Evolutionary conservation across 2,329 filamentous ascomycete species (phyloP).

Genomic region (Ophiostoma piceae): DNA sequence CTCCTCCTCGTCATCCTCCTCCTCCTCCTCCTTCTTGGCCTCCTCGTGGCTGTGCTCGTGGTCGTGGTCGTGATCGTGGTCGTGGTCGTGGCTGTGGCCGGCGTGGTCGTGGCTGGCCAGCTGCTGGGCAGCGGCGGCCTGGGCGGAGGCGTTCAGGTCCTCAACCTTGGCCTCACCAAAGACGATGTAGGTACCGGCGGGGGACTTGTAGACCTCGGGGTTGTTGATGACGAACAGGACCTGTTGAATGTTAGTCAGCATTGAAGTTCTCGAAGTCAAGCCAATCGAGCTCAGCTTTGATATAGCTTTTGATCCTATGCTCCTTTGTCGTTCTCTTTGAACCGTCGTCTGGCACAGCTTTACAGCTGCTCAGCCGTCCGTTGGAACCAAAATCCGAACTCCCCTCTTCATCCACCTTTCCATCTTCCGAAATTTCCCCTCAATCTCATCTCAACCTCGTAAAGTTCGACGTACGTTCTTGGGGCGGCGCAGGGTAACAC

Average conservation of each 20-base stretch:
- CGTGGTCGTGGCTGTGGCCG: slow-evolving; percentile 61
- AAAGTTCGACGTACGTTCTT: slow-evolving; percentile 77
- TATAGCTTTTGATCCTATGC: background rate
- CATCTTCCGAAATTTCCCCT: background rate
- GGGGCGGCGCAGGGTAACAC: slow-evolving; percentile 93
- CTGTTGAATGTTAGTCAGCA: slow-evolving; percentile 64
- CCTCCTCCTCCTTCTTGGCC: slow-evolving; percentile 71
- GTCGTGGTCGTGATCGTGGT: slow-evolving; percentile 52
- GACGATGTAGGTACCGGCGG: slow-evolving; percentile 99
- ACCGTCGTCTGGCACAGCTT: background rate
- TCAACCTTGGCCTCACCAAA: slow-evolving; percentile 99
- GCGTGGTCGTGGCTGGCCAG: slow-evolving; percentile 68
- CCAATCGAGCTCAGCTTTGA: background rate
- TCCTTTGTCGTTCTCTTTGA: too few species aligned
- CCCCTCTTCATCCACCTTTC: background rate
- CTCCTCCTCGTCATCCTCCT: slow-evolving; percentile 86
- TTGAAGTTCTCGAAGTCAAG: background rate
- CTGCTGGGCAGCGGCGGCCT: slow-evolving; percentile 92
- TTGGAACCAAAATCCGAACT: background rate
- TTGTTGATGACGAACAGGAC: slow-evolving; percentile 99
- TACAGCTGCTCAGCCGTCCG: background rate
- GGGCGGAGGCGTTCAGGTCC: slow-evolving; percentile 97
- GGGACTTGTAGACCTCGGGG: slow-evolving; percentile 98
- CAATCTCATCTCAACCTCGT: background rate
- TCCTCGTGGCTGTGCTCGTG: slow-evolving; percentile 45